phyloP scores from a whole-genome alignment of 331 rosid genomes.

The Malus hybrid region DNA sequence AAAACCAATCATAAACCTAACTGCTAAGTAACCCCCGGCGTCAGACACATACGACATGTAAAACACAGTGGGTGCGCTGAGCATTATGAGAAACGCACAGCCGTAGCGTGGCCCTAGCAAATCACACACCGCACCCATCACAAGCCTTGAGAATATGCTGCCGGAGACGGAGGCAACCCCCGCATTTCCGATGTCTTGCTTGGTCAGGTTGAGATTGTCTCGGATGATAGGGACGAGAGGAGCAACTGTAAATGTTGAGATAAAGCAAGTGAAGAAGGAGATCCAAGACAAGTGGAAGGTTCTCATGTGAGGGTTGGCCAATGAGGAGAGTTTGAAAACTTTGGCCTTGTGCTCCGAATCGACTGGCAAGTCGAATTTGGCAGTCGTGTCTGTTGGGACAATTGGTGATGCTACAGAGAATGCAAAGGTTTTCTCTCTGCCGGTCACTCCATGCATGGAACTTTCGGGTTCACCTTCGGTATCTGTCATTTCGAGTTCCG shows the following conservation, averaged over 20 bases:
- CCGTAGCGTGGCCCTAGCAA: conserved; percentile 69
- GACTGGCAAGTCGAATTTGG: conserved; percentile 57
- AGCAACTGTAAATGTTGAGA: conserved; percentile 46
- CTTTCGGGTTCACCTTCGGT: conserved; percentile 66
- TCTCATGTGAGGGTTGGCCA: conserved; percentile 88
- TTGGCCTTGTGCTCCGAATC: conserved; percentile 76
- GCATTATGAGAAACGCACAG: conserved; percentile 71
- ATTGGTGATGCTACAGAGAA: conserved; percentile 62
- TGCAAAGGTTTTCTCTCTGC: conserved; percentile 57
- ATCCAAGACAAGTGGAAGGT: conserved; percentile 93
- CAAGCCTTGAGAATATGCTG: conserved; percentile 73
- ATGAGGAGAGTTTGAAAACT: conserved; percentile 60
- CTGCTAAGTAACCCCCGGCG: conserved; percentile 53
- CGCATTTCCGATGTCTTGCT: conserved; percentile 69
- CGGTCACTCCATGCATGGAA: conserved; percentile 97
- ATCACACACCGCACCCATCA: conserved; percentile 79
- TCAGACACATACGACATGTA: conserved; percentile 58
- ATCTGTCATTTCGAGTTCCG: background rate
- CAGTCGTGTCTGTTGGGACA: conserved; percentile 59
- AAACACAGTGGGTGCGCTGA: conserved; percentile 67
- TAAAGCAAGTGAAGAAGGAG: conserved; percentile 72
- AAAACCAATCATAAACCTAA: conserved; percentile 79
- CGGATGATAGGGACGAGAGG: conserved; percentile 81
- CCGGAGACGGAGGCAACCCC: conserved; percentile 88
- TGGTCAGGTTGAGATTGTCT: conserved; percentile 80